phyloP scores from a whole-genome alignment of 2,329 filamentous ascomycete genomes.

The Tolypocladium capitatum region DNA sequence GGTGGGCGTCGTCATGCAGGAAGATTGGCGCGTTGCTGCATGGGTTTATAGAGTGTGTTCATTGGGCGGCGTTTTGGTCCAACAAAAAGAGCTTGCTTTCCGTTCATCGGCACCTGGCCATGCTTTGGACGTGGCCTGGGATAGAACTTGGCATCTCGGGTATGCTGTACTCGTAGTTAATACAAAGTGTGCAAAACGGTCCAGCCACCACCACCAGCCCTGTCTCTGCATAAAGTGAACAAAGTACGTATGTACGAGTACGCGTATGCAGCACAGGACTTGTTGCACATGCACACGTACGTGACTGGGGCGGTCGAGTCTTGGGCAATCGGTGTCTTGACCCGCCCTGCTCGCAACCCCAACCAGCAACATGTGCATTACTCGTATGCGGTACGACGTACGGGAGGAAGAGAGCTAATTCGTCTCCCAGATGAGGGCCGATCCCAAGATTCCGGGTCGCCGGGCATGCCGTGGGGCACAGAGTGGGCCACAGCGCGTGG shows the following conservation, averaged over 20 bases:
- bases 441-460: slow-evolving; percentile 1
- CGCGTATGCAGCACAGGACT: neutral
- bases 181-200: neutral
- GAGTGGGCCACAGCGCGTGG: neutral
- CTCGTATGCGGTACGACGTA: neutral
- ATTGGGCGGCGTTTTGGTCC: slow-evolving; percentile 2
- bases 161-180: neutral
- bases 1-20: slow-evolving; percentile 1
- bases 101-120: neutral
- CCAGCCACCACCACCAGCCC: neutral
- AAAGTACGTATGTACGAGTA: neutral
- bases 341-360: neutral
- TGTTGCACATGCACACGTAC: neutral
- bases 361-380: neutral
- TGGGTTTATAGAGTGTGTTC: slow-evolving; percentile 1
- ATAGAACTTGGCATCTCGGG: neutral
- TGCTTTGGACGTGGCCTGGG: neutral
- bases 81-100: neutral
- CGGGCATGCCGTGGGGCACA: neutral
- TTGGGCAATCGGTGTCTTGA: neutral
- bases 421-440: neutral
- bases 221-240: neutral
- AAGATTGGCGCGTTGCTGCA: slow-evolving; percentile 2
- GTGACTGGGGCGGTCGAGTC: neutral
- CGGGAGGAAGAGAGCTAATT: neutral